These are phyloP conservation scores for Magnaporthiopsis poae DNA, from an alignment of 2,329 filamentous ascomycete species.

Conservation along the genomic window DNA sequence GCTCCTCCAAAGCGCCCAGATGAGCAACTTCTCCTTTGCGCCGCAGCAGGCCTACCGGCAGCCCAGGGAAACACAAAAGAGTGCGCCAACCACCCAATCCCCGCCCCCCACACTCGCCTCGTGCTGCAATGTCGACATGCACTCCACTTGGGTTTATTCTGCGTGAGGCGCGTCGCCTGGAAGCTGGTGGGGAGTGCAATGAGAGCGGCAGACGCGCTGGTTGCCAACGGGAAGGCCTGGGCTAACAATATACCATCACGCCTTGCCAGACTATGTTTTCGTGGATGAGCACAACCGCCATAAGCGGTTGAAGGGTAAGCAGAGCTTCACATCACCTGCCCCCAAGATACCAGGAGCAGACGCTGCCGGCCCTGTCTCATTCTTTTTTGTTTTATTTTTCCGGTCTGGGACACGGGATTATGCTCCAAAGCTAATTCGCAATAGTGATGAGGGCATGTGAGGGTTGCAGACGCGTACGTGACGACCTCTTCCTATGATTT, in stretches of 20 bases:
- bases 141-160: conserved; percentile 7
- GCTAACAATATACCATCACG: neutral
- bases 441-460: conserved; percentile 84
- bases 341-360: conserved; percentile 5
- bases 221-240: neutral
- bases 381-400: conserved; percentile 11
- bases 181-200: conserved; percentile 4
- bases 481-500: neutral
- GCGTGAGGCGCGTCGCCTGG: neutral
- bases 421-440: neutral
- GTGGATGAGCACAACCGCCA: conserved; percentile 98
- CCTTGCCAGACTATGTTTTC: conserved; percentile 78
- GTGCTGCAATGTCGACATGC: neutral
- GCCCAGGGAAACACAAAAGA: conserved; percentile 71
- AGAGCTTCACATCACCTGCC: neutral
- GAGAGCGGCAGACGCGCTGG: neutral
- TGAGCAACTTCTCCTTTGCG: conserved; percentile 70
- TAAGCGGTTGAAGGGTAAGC: conserved; percentile 82
- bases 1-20: conserved; percentile 56
- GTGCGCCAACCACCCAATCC: conserved; percentile 38
- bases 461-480: neutral
- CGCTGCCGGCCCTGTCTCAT: conserved; percentile 7
- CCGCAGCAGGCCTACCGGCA: conserved; percentile 44
- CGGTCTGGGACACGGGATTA: neutral
- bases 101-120: neutral